A percentile compares a stretch with the other conserved stretches of the same genome.
phyloP scores from a whole-genome alignment of 2,329 filamentous ascomycete species.

The Aspergillus pseudonomiae region DNA sequence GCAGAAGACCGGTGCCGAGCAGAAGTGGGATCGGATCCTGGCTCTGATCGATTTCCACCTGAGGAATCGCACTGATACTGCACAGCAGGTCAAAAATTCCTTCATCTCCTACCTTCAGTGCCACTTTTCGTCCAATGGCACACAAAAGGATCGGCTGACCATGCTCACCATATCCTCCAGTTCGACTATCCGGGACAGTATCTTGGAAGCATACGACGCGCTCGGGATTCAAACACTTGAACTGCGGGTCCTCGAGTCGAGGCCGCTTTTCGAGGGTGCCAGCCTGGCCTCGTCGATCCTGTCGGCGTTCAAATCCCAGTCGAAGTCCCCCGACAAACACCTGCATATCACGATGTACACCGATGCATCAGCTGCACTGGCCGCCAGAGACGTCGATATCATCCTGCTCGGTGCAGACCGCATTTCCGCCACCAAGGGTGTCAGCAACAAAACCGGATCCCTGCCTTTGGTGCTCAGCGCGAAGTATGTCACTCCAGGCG shows the following conservation, averaged over 20 bases:
- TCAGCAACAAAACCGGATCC: conserved; percentile 70
- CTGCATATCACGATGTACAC: conserved; percentile 57
- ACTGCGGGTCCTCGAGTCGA: conserved; percentile 66
- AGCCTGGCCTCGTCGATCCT: conserved; percentile 52
- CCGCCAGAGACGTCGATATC: conserved; percentile 56
- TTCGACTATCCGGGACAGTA: conserved; percentile 59
- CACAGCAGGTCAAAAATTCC: conserved; percentile 26
- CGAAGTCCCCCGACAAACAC: conserved; percentile 20
- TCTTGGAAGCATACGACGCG: conserved; percentile 47
- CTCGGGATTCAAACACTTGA: conserved; percentile 48
- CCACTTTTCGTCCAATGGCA: conserved; percentile 12
- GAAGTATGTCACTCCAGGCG: conserved; percentile 50
- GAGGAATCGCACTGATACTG: conserved; percentile 24
- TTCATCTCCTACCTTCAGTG: conserved; percentile 31
- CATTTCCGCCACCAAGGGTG: conserved; percentile 59
- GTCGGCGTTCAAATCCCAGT: conserved; percentile 27
- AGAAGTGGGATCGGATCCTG: conserved; percentile 26
- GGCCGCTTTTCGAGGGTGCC: conserved; percentile 68
- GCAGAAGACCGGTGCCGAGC: conserved; percentile 10
- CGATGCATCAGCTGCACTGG: conserved; percentile 62
- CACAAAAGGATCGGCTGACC: conserved; percentile 37
- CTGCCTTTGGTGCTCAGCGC: conserved; percentile 61
- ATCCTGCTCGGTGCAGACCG: conserved; percentile 67
- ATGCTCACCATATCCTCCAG: conserved; percentile 66
- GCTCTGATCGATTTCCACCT: conserved; percentile 31